phyloP scores from a whole-genome alignment of 768 basidiomycete species.

The Gautieria morchelliformis region DNA sequence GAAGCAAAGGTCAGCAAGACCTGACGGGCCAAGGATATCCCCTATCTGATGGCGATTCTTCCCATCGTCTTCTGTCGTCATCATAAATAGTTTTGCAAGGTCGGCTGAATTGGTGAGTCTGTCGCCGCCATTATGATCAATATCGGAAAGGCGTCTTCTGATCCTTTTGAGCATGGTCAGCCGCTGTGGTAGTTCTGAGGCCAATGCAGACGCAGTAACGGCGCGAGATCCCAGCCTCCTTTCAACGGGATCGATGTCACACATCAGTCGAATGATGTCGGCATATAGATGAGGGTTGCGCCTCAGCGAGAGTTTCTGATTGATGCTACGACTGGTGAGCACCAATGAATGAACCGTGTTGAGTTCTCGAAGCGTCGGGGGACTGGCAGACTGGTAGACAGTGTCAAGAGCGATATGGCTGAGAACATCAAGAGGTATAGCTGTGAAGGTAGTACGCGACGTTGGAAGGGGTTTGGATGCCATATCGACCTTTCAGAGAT shows the following conservation, averaged over 20 bases:
- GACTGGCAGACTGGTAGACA: background rate
- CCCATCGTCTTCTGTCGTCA: slow-evolving; percentile 5
- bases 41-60: background rate
- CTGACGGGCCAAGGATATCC: background rate
- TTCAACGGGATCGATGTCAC: background rate
- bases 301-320: background rate
- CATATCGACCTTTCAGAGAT: background rate
- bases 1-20: background rate
- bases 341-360: background rate
- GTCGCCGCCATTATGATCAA: background rate
- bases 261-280: background rate
- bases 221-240: slow-evolving; percentile 1
- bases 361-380: background rate
- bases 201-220: background rate
- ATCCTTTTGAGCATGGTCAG: background rate
- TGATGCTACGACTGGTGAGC: background rate
- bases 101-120: background rate
- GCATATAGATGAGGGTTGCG: slow-evolving; percentile 4
- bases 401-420: background rate
- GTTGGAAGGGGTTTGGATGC: background rate
- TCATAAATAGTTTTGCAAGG: background rate
- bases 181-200: background rate
- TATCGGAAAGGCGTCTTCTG: background rate
- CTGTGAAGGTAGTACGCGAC: background rate
- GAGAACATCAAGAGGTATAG: slow-evolving; percentile 2